These are phyloP conservation scores for Pestalotiopsis sp. DNA, from an alignment of 2,329 filamentous ascomycete genomes.

Conservation along the genomic window DNA sequence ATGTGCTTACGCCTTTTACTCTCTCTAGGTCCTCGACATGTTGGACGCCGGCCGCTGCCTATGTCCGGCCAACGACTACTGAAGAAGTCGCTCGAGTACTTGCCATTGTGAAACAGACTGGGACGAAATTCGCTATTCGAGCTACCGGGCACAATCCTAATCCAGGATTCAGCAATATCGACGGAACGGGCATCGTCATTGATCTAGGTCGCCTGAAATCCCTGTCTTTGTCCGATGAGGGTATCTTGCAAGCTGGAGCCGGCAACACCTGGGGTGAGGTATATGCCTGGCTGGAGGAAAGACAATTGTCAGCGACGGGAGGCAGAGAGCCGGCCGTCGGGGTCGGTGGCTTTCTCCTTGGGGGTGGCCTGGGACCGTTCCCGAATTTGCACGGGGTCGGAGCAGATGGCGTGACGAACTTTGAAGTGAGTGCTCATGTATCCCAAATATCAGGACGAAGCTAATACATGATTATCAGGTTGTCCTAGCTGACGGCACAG, in stretches of 20 bases:
- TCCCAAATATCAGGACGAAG: not conserved
- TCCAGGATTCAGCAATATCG: constrained; percentile 19
- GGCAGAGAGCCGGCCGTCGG: constrained; percentile 21
- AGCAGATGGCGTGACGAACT: constrained; percentile 21
- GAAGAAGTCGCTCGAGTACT: constrained; percentile 18
- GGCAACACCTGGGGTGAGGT: constrained; percentile 17
- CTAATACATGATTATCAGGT: not conserved
- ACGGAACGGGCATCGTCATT: constrained; percentile 20
- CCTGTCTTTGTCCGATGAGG: constrained; percentile 8
- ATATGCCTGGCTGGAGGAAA: constrained; percentile 21
- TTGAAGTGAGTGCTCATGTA: constrained; percentile 15
- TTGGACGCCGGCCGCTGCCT: constrained; percentile 19
- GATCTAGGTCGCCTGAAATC: constrained; percentile 18
- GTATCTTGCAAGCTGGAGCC: constrained; percentile 15
- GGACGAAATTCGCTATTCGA: constrained; percentile 20
- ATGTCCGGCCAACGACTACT: constrained; percentile 13
- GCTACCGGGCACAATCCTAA: constrained; percentile 21
- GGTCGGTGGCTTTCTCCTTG: constrained; percentile 20
- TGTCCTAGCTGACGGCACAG: constrained; percentile 21
- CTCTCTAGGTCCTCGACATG: constrained; percentile 15
- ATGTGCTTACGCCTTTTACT: not conserved
- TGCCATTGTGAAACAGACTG: constrained; percentile 10
- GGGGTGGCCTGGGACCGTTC: constrained; percentile 22
- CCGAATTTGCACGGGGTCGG: constrained; percentile 21
- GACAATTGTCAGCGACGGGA: constrained; percentile 16